Base-by-base conservation (phyloP, 2,329 filamentous ascomycete genomes). In the Chalaropsis ovoidea region DNA sequence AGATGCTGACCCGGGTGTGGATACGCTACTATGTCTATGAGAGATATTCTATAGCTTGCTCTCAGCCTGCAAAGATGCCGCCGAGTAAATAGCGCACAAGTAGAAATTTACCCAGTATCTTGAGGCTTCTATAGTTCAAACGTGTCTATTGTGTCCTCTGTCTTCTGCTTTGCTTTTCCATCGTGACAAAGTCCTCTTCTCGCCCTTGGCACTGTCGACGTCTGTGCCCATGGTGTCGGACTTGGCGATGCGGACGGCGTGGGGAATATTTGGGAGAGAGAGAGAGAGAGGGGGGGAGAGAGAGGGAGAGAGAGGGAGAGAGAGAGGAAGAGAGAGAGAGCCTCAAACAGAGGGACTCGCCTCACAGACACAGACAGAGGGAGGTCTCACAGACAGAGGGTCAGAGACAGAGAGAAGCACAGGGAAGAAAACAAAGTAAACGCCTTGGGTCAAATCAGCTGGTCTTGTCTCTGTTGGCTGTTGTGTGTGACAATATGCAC, bases 211-310 rank as follows among this genome's bases (percentile, higher is more conserved):
- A 13, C 19, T 52, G 6, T 19, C 13, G 47, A 6, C n/a, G 47
- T 52, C 47, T 52, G 47, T 52, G 47, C 47, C 24, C 47, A 52
- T 52, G 47, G 19, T 52, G 47, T 24, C 47, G 47, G 47, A 52
- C 47, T 52, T 11, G n/a, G 22, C 47, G 47, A 52, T 52, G 47
- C 24, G 47, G 22, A 52, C 47, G 24, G 47, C 19, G 24, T 52
- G 19, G 47, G 47, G 47, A 39, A 7, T n/a, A n/a, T n/a, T 39
- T 39, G 35, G 8, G 35, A 39, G 8, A 39, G 35, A 39, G 35
- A 6, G 35, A 39, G 8, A 6, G 8, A 39, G 35, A 39, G 42
- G n/a, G 11, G 42, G 15, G 13, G 43, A 47, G 17, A 6, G 43
- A 19, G 43, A 10, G 19, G 1, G 43, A 45, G 43, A n/a, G n/a